phyloP scores from a whole-genome alignment of 306 rosid species.

The Biancaea sappan region DNA sequence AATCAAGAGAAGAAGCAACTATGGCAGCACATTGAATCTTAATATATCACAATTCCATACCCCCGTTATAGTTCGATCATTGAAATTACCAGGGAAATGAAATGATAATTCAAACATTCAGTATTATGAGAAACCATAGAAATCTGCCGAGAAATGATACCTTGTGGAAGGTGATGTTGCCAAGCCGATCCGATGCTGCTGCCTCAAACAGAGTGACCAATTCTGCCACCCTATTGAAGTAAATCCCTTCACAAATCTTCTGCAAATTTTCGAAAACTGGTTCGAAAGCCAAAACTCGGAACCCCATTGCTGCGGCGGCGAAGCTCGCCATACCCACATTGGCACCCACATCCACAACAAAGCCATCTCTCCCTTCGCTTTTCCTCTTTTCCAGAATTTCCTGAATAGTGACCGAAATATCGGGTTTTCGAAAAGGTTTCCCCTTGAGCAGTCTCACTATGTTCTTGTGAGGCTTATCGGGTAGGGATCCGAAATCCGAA shows the following conservation, averaged over 20 bases:
- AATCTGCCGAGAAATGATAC: constrained; percentile 36
- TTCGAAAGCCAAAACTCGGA: constrained; percentile 75
- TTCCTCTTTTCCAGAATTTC: constrained; percentile 61
- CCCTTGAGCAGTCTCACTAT: constrained; percentile 75
- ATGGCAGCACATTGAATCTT: neutral
- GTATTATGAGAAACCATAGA: neutral
- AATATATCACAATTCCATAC: neutral
- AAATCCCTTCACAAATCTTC: constrained; percentile 92
- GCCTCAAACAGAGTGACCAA: constrained; percentile 82
- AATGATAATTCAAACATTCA: constrained; percentile 6
- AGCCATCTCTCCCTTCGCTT: constrained; percentile 53
- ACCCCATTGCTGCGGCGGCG: constrained; percentile 90
- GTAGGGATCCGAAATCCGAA: constrained; percentile 77
- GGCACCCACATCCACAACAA: constrained; percentile 86
- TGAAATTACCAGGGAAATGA: neutral
- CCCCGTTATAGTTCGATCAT: neutral
- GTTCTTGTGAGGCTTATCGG: constrained; percentile 93
- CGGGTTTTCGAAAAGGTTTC: constrained; percentile 79
- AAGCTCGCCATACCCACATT: constrained; percentile 94
- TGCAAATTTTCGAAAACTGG: constrained; percentile 93
- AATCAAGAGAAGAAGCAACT: neutral
- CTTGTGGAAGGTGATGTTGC: constrained; percentile 86
- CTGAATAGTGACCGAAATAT: constrained; percentile 79
- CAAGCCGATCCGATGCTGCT: constrained; percentile 77
- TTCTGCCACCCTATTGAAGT: constrained; percentile 72